These are phyloP conservation scores for Pichia sporocuriosa DNA, from an alignment of 805 yeast genomes.

Conservation along the genomic window DNA sequence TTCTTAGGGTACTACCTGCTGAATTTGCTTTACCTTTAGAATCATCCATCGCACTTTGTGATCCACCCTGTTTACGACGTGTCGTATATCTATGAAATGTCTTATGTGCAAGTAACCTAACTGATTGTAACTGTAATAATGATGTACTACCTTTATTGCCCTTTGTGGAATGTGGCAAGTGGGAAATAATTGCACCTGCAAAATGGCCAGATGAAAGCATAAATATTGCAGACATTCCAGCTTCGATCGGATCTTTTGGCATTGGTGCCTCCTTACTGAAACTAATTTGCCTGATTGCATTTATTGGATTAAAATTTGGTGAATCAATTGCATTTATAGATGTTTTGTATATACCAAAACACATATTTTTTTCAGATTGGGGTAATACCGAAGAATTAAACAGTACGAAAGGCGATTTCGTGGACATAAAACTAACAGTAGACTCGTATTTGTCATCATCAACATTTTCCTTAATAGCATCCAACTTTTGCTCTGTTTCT, in stretches of 20 bases:
- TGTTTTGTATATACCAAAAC: constrained; percentile 64
- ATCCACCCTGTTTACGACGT: constrained; percentile 95
- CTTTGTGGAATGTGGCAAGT: constrained; percentile 47
- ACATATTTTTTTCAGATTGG: constrained; percentile 28
- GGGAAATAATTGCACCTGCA: constrained; percentile 89
- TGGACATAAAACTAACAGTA: constrained; percentile 48
- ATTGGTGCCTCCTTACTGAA: constrained; percentile 11
- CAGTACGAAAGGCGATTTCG: constrained; percentile 62
- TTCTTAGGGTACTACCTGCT: constrained; percentile 85
- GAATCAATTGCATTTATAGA: constrained; percentile 39
- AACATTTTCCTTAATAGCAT: not conserved
- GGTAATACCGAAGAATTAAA: constrained; percentile 46
- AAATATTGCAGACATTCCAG: constrained; percentile 62
- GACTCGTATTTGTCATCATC: constrained; percentile 23
- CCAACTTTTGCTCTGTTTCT: constrained; percentile 8
- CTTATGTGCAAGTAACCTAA: constrained; percentile 62
- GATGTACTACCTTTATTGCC: constrained; percentile 48
- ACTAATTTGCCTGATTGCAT: constrained; percentile 30
- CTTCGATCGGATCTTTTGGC: constrained; percentile 15
- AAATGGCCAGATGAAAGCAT: constrained; percentile 99
- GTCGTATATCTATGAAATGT: constrained; percentile 94
- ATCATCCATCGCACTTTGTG: constrained; percentile 88
- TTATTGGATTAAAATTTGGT: constrained; percentile 40
- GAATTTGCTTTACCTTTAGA: constrained; percentile 93
- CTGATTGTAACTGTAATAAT: constrained; percentile 54